Evolutionary conservation across 2,329 filamentous ascomycete species (phyloP).

Genomic region (Botryosphaeria agaves): DNA sequence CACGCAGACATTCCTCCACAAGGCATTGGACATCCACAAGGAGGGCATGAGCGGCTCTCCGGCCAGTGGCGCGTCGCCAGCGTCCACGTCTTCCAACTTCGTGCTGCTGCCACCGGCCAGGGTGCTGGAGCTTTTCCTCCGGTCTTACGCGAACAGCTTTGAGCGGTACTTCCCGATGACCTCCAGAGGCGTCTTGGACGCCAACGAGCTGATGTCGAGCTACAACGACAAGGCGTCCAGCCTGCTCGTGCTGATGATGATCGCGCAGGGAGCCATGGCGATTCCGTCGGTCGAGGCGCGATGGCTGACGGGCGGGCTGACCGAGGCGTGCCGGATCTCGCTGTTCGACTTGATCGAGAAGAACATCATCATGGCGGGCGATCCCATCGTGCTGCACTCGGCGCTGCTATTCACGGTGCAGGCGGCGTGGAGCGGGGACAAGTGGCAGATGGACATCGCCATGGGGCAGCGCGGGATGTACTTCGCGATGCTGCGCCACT

Average conservation of each 20-base stretch:
- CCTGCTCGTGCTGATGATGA: slow-evolving; percentile 52
- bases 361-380: slow-evolving; percentile 49
- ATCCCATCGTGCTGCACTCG: slow-evolving; percentile 45
- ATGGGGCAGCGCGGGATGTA: slow-evolving; percentile 63
- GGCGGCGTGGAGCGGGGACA: slow-evolving; percentile 57
- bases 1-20: slow-evolving; percentile 52
- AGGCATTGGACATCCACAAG: slow-evolving; percentile 50
- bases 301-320: slow-evolving; percentile 47
- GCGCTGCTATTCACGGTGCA: slow-evolving; percentile 51
- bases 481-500: slow-evolving; percentile 53
- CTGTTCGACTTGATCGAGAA: slow-evolving; percentile 57
- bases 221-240: slow-evolving; percentile 47
- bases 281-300: slow-evolving; percentile 47
- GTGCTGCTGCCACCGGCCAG: slow-evolving; percentile 47
- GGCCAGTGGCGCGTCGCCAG: slow-evolving; percentile 23
- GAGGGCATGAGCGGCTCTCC: slow-evolving; percentile 25
- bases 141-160: slow-evolving; percentile 47
- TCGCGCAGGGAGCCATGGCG: slow-evolving; percentile 51
- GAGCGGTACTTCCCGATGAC: slow-evolving; percentile 50
- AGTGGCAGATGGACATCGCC: slow-evolving; percentile 62
- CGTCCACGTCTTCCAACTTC: slow-evolving; percentile 40
- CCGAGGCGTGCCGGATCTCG: slow-evolving; percentile 54
- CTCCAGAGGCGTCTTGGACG: slow-evolving; percentile 40
- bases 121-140: slow-evolving; percentile 50
- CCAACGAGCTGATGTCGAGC: slow-evolving; percentile 46